Evolutionary conservation across 1,284 basidiomycete species (phyloP).

Genomic region (Exobasidium rhododendri): DNA sequence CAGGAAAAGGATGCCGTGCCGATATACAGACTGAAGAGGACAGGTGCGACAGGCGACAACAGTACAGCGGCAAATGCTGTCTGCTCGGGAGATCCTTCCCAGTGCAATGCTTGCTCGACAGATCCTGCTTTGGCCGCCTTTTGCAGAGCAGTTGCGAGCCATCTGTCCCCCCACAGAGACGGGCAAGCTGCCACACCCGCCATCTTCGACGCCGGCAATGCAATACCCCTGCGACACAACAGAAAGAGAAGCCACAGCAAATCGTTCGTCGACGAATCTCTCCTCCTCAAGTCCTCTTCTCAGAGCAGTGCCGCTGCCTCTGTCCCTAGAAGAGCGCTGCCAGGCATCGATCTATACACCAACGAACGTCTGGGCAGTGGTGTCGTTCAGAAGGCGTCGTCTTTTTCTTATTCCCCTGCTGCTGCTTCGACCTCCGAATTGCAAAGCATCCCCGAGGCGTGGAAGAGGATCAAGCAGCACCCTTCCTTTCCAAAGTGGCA

Average conservation of each 20-base stretch:
- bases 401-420: too few species aligned
- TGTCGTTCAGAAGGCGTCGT: too few species aligned
- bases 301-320: too few species aligned
- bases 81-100: conserved; percentile 17
- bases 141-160: conserved; percentile 15
- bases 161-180: neutral
- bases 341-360: too few species aligned
- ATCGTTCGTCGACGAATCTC: too few species aligned
- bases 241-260: neutral
- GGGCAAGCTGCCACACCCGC: neutral
- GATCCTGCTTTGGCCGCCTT: conserved; percentile 20
- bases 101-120: conserved; percentile 17
- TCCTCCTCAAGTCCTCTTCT: too few species aligned
- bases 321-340: too few species aligned
- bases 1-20: neutral
- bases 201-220: conserved; percentile 12
- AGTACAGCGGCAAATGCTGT: conserved; percentile 9
- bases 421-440: too few species aligned
- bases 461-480: conserved; percentile 45
- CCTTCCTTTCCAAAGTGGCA: conserved; percentile 42
- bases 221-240: conserved; percentile 11
- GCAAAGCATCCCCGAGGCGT: conserved; percentile 31
- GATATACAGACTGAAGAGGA: neutral
- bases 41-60: neutral
- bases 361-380: too few species aligned